A percentile compares a stretch with the other conserved stretches of the same genome.
Conservation (phyloP, 2,329 filamentous ascomycete species). For the Byssoonygena ceratinophila region DNA sequence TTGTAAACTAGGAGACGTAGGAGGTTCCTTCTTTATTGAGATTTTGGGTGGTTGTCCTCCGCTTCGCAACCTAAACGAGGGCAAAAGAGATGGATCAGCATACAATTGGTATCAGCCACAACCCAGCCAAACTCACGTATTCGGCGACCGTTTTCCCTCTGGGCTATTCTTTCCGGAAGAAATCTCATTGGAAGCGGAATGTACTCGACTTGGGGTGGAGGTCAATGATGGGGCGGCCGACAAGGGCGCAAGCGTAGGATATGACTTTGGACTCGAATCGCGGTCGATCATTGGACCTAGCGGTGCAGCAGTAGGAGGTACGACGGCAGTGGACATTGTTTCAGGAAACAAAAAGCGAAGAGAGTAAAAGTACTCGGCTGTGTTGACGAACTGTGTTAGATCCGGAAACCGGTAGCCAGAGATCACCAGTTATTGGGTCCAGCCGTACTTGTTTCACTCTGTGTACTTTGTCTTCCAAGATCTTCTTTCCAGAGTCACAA, state of each 20-base stretch:
- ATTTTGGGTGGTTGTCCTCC: constrained; percentile 59
- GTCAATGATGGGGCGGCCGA: constrained; percentile 26
- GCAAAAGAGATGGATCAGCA: neutral
- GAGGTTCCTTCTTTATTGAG: constrained; percentile 91
- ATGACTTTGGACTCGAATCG: constrained; percentile 38
- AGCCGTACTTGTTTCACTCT: neutral
- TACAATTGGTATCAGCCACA: neutral
- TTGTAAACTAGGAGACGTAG: constrained; percentile 63
- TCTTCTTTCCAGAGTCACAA: no score
- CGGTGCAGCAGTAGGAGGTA: constrained; percentile 35
- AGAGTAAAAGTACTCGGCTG: neutral
- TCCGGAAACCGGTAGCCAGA: constrained; percentile 3
- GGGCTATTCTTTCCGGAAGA: constrained; percentile 27
- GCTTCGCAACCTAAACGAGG: constrained; percentile 24
- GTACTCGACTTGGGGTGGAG: constrained; percentile 27
- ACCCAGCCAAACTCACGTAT: constrained; percentile 36
- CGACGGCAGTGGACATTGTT: constrained; percentile 42
- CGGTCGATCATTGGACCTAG: constrained; percentile 36
- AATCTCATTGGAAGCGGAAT: constrained; percentile 23
- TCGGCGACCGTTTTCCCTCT: constrained; percentile 46
- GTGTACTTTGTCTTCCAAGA: neutral
- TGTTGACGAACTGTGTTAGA: neutral
- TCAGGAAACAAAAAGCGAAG: neutral
- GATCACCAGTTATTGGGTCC: neutral
- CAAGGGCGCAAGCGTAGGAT: constrained; percentile 33